Conservation (phyloP, 306 rosid genomes). For the Amphicarpaea edgeworthii region DNA sequence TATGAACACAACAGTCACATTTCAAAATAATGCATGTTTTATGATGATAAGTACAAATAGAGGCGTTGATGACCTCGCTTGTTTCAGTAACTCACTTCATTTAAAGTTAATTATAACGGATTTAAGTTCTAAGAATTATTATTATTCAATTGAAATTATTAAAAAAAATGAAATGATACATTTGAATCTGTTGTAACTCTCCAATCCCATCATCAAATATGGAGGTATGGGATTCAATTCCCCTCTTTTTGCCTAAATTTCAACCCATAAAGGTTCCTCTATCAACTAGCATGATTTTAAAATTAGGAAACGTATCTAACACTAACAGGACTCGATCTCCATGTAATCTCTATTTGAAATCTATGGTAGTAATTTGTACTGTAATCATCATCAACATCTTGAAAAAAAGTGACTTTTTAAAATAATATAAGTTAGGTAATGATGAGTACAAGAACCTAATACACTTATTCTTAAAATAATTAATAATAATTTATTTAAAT, state of each 20-base stretch:
- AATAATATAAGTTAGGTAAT: conserved; percentile 8
- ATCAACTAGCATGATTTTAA: neutral
- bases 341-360: neutral
- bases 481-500: neutral
- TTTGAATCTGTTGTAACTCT: neutral
- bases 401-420: neutral
- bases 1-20: neutral
- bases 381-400: neutral
- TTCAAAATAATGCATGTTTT: neutral
- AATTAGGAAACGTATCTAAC: neutral
- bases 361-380: neutral
- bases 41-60: no score
- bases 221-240: conserved; percentile 7
- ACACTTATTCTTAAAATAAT: neutral
- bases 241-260: neutral
- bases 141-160: no score
- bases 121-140: no score
- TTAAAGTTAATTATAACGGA: no score
- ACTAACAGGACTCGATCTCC: neutral
- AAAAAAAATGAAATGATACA: neutral
- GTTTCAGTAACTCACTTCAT: no score
- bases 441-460: conserved; percentile 15
- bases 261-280: neutral
- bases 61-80: no score
- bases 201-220: conserved; percentile 1